Evolutionary conservation across 805 yeast genomes (phyloP), one percentile per base, ranked within the genome.

Genomic region (Torulaspora indica): DNA sequence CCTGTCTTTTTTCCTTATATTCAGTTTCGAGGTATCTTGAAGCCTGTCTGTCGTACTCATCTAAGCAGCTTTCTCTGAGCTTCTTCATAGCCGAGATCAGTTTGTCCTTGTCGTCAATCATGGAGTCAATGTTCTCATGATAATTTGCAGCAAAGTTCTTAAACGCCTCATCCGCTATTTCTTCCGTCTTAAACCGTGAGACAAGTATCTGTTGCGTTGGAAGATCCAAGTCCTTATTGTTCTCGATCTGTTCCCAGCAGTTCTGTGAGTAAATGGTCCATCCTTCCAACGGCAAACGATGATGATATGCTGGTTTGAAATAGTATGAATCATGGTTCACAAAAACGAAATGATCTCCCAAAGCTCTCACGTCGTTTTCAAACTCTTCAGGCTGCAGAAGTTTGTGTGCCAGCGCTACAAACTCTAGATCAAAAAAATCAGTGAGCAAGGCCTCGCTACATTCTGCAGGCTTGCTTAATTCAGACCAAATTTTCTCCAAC

Each of bases 181-280:
- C 98, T 58, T 89, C 95, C 63, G 98, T 91, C 58, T 95, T 81
- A 68, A 88, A 91, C 56, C 93, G 78, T 6, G 98, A 95, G 18
- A 93, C 98, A 47, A 93, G 72, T 25, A 87, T 85, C 64, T 93
- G 98, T 61, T 93, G 98, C 1, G 98, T 90, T 22, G 98, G 98
- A 52, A 93, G 73, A 67, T 93, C 98, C 51, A 93, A 76, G 62
- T 93, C 98, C 66, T 88, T 90, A 68, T 93, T 93, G 49, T 76
- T 74, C 63, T 88, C 95, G 56, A 93, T 93, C 65, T 88, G 96
- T 40, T 85, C 82, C 98, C 98, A 93, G 53, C 95, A 82, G 58
- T 82, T 85, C 43, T 80, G 82, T 1, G 96, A 89, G 57, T 93
- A 93, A 63, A 89, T 67, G 3, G 91, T 76, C 98, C 98, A 93